Evolutionary conservation across 2,329 filamentous ascomycete genomes (phyloP).

Genomic region (Fusarium staphyleae): DNA sequence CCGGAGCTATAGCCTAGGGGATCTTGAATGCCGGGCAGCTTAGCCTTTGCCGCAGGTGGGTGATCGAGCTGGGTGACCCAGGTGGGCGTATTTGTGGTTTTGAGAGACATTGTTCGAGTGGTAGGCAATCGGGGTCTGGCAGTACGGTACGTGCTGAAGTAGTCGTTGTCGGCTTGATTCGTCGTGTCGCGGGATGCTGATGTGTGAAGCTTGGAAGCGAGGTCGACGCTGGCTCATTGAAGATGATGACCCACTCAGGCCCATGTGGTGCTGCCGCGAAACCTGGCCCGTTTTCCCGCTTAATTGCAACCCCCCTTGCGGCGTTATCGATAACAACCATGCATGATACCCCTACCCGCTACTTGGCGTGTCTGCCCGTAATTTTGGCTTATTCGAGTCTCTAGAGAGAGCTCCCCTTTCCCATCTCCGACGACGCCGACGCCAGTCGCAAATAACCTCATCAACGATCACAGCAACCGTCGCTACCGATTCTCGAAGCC

Average conservation of each 20-base stretch:
- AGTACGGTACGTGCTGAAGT: neutral
- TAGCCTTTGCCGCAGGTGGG: slow-evolving; percentile 70
- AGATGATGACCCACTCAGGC: slow-evolving; percentile 24
- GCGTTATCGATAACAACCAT: slow-evolving; percentile 38
- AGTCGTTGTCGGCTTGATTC: slow-evolving; percentile 1
- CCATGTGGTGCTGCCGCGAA: slow-evolving; percentile 15
- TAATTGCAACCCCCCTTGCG: slow-evolving; percentile 35
- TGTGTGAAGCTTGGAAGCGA: slow-evolving; percentile 24
- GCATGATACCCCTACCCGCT: too few relatives aligned
- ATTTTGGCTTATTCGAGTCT: slow-evolving; percentile 38
- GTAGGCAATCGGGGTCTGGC: neutral
- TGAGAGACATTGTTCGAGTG: slow-evolving; percentile 39
- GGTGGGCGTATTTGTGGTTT: slow-evolving; percentile 60
- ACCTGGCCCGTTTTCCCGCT: slow-evolving; percentile 36
- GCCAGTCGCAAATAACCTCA: slow-evolving; percentile 28
- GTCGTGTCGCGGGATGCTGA: slow-evolving; percentile 14
- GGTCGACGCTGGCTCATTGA: slow-evolving; percentile 26
- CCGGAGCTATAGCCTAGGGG: slow-evolving; percentile 81
- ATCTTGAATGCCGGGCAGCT: slow-evolving; percentile 75
- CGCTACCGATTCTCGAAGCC: slow-evolving; percentile 12
- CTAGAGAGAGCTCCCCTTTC: slow-evolving; percentile 41
- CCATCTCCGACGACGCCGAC: slow-evolving; percentile 37
- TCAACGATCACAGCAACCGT: slow-evolving; percentile 27
- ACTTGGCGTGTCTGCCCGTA: slow-evolving; percentile 22
- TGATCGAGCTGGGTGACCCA: slow-evolving; percentile 86